A percentile compares a stretch with the other conserved stretches of the same genome.
phyloP scores from a whole-genome alignment of 371 early-diverging fungal species.

The Zancudomyces culisetae region DNA sequence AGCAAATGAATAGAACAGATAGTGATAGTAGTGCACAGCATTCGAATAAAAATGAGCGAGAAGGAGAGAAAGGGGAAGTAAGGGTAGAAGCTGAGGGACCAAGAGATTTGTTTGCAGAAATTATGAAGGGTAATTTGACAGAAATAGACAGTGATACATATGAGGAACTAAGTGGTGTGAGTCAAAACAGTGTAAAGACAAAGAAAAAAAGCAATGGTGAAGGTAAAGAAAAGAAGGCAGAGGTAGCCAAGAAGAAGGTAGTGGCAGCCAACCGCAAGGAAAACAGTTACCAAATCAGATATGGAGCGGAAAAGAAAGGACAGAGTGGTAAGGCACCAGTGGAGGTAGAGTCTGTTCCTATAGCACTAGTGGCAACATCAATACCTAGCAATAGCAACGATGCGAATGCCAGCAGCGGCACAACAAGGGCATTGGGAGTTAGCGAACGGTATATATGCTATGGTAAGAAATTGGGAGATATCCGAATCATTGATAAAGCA shows the following conservation, averaged over 20 bases:
- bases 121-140: background rate
- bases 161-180: background rate
- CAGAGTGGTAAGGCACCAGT: too few species aligned
- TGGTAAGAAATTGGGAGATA: background rate
- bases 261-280: too few species aligned
- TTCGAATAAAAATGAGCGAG: background rate
- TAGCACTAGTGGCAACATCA: background rate
- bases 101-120: background rate
- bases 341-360: background rate
- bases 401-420: background rate
- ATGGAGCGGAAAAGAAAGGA: too few species aligned
- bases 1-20: background rate
- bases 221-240: background rate
- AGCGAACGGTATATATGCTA: conserved; percentile 1
- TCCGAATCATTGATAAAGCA: background rate
- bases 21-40: background rate
- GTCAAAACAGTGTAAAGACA: background rate
- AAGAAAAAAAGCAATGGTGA: background rate
- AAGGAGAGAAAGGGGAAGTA: background rate
- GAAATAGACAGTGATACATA: background rate
- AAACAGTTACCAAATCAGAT: too few species aligned
- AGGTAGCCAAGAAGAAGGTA: background rate
- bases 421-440: background rate
- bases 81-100: background rate
- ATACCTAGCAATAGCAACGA: too few species aligned